Evolutionary conservation across 2,329 filamentous ascomycete genomes (phyloP), one percentile per base, ranked within the genome.

Genomic region (Trichoderma semiorbis): DNA sequence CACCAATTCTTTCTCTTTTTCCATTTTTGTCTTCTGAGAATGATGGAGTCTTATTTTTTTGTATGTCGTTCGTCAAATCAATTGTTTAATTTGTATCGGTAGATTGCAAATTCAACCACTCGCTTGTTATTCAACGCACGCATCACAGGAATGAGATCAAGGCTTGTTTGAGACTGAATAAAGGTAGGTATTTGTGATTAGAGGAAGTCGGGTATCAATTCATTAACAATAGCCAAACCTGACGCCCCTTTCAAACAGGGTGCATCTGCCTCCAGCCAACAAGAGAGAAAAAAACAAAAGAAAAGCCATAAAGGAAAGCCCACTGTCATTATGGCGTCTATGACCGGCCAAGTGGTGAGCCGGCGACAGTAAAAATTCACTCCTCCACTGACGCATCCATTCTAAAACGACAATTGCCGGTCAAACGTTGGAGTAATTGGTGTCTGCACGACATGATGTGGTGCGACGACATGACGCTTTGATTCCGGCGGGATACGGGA

Each of bases 151-250:
- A 39, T 39, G 5, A 10, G 16, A n/a, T 12, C 28, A 18, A 7
- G 24, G 10, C 8, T 16, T 32, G 7, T 60, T 61, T 7, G 43
- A 66, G 5, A 21, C 14, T 28, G 12, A 53, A 30, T 43, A 39
- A 39, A 43, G 39, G 39, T 39, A 39, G 36, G 36, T 66, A 71
- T 34, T 57, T 62, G 50, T 50, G 55, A 71, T 66, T 71, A 57
- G 57, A 72, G 71, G 71, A 47, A 30, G 71, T 61, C 68, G 71
- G 71, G 71, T 72, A 72, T 72, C 71, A 72, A 72, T 67, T 71
- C 55, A 71, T 71, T 67, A 72, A 72, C 64, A 70, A 72, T 70
- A 71, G 69, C 69, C 71, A 72, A 72, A 69, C 64, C 64, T 63
- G 58, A 65, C 50, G 47, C 60, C 60, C 66, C 47, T 21, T 53